Base-by-base conservation (phyloP, 2,329 filamentous ascomycete species). In the Apiospora koreana region DNA sequence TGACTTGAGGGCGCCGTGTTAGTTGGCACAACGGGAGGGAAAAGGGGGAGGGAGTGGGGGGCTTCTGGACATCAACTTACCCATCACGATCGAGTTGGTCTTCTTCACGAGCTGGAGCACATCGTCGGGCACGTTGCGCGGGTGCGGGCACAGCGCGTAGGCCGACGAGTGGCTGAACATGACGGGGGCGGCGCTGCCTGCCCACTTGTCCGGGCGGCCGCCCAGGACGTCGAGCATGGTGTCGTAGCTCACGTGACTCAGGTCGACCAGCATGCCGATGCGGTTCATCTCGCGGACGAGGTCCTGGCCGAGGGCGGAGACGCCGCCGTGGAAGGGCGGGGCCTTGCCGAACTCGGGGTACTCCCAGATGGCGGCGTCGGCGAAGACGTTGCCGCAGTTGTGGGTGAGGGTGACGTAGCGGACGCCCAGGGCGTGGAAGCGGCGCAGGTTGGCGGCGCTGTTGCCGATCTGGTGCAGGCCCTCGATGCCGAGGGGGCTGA, bases 401-500 rank as follows among this genome's bases (percentile, higher is more conserved):
- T 97, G 95, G 1, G 94, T 97, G 21, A 98, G 84, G 0, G 95
- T 98, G 23, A 92, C 91, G 77, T 98, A 98, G 67, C 94, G 91
- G 6, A 95, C 94, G 1, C 95, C 95, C 2, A 97, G 85, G 2
- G 87, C 84, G 79, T 96, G 86, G 80, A 92, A 97, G 31, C 89
- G 86, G 8, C 95, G 90, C 12, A 98, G 84, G 69, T 91, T 94
- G 50, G 92, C 87, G 31, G 91, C 85, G 0, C 91, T 93, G 82
- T 98, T 97, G 71, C 94, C 95, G 75, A 98, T 97, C 77, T 97
- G 95, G 78, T 98, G 95, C 9, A 98, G 87, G 3, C 95, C 95
- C 82, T 97, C 94, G 68, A 97, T 89, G 2, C 92, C 93, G 4
- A 95, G 83, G 0, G 93, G 93, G 0, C 93, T 95, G 76, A 96